Evolutionary conservation across 176 grass and related monocot species (phyloP).

Genomic region (Eremochloa ophiuroides): DNA sequence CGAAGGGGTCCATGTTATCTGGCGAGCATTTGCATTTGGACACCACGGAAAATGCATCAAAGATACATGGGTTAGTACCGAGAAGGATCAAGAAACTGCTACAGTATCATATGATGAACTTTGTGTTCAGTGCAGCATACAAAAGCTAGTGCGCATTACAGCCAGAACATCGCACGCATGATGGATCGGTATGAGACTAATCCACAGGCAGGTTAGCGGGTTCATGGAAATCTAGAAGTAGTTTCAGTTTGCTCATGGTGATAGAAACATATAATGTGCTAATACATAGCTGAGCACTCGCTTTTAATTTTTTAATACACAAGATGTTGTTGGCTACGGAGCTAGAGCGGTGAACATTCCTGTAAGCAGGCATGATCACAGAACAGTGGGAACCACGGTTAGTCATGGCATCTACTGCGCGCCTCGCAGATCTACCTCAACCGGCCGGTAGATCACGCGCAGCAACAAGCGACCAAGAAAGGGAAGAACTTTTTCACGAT

Average conservation of each 20-base stretch:
- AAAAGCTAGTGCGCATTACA: background rate
- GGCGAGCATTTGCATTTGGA: background rate
- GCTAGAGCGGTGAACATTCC: background rate
- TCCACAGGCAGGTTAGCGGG: background rate
- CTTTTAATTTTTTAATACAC: no score
- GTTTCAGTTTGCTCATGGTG: background rate
- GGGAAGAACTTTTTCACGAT: background rate
- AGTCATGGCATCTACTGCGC: background rate
- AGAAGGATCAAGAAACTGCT: background rate
- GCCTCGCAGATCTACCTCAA: background rate
- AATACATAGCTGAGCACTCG: no score
- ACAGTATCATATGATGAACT: background rate
- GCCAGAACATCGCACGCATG: background rate
- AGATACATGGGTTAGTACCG: background rate
- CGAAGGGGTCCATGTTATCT: conserved; percentile 73
- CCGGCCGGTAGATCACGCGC: no score
- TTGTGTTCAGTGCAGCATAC: background rate
- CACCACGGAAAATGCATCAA: background rate
- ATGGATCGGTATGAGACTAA: background rate
- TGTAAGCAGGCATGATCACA: background rate
- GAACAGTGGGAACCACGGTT: background rate
- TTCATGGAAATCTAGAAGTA: background rate
- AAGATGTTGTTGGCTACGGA: no score
- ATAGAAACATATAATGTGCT: no score
- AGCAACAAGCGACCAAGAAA: background rate